Base-by-base conservation (phyloP, 176 grass and related monocot genomes). In the Eragrostis nindensis region DNA sequence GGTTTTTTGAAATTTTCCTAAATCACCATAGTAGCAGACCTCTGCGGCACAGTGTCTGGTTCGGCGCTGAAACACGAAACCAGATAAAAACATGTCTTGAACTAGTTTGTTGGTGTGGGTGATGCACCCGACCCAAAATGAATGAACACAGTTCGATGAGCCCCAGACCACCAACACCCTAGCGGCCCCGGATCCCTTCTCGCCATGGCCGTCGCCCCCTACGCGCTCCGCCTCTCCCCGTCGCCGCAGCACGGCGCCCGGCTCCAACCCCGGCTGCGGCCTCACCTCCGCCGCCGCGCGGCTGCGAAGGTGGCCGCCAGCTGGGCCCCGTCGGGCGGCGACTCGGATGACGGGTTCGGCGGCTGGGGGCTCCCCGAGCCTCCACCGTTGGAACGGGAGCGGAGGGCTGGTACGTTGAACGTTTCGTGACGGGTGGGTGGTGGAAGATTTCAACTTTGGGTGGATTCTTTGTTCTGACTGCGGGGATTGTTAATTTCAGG, bases 331-430 rank as follows among this genome's bases (percentile, higher is more conserved):
- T 17, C 40, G 17, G 48, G 10, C 73, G 57, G 29, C 56, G 57
- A 25, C 54, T 68, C 61, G 7, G 75, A 68, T 17, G 89, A 83
- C 12, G 75, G 80, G 55, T 38, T 87, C 56, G 75, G 84, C 27
- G 89, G 75, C 62, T 87, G 84, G 84, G 48, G 53, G 80, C 17
- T 82, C 30, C 70, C 89, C 47, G 80, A 87, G 63, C 61, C 43
- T 19, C 46, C 43, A 25, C 46, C 63, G 29, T 46, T 44, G 75
- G 70, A 80, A 9, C 70, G 68, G 40, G 70, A 56, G 18, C 55
- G 47, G 13, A 78, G 45, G 26, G 19, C 19, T 59, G 84, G 80
- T 87, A 59, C 59, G 18, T 53, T n/a, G 41, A 21, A 59, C 32
- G 12, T 85, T 29, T 56, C 8, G 29, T 0, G 64, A 47, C n/a